Evolutionary conservation across 2,329 filamentous ascomycete genomes (phyloP), one percentile per base, ranked within the genome.

Genomic region (Alternaria conjuncta): DNA sequence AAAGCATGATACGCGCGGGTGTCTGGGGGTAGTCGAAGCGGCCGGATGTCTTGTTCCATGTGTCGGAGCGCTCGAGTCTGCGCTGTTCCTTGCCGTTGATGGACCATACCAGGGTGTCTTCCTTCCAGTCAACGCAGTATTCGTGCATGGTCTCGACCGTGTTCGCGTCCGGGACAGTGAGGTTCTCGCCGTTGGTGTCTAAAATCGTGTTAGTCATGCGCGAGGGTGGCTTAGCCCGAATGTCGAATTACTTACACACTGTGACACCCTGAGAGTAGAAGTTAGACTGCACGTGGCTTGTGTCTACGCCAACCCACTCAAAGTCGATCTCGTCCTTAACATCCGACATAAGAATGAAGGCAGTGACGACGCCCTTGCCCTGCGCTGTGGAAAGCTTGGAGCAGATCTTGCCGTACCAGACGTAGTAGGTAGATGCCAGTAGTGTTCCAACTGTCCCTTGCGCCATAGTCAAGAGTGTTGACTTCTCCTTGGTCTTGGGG

Each of bases 251-350:
- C 92, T 85, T 85, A 97, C 93, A 98, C 80, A 95, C 86, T 43
- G 93, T 90, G 67, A 97, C 90, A 76, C 96, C 96, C 83, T 97
- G 94, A 83, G 91, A 97, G 83, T 97, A 99, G 85, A 90, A 99
- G 84, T 99, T 99, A 78, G 94, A 96, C 84, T 99, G 94, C 18
- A 91, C 92, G 66, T 86, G 87, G 50, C 84, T 77, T 66, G 97
- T 84, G 75, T 97, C 92, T 47, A 87, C 87, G 69, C 96, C 96
- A 58, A 99, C 87, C 79, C 92, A 98, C 80, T 99, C 96, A 79
- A 93, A 98, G 83, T 99, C 96, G 75, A 99, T 97, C 82, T 99
- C 96, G 77, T 99, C 96, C 86, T 97, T 97, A 76, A 96, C 92
- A 75, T 98, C 95, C 36, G 92, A 94, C 81, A 97, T 89, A 76